Base-by-base conservation (phyloP, 1,139 yeast genomes). In the Zygosaccharomyces pseudobailii region DNA sequence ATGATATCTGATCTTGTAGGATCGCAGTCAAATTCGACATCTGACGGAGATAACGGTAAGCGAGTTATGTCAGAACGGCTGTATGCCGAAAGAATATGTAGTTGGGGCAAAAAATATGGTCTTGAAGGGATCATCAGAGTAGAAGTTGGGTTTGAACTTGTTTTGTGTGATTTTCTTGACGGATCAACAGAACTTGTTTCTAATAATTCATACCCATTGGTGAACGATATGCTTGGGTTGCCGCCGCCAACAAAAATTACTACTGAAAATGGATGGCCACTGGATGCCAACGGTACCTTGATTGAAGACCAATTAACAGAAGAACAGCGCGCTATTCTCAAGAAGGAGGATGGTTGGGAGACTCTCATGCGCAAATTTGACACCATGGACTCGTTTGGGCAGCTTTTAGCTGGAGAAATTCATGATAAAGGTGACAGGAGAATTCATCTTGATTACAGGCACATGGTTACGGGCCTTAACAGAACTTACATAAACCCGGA, bases 81-180 rank as follows among this genome's bases (percentile, higher is more conserved):
- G 17, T 71, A 74, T 8, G 79, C 82, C 0, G 64, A 66, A n/a
- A 59, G 54, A 22, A 76, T 78, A 20, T 79, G 84, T 58, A 53
- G 68, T 31, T 76, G 81, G 80, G 82, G 81, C 5, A 50, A 63
- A 44, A 57, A 68, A 6, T 75, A 74, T 47, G 80, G 77, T 47
- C 48, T 74, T 49, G 75, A 79, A 58, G 85, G 84, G 0, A 65
- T 71, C 23, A 65, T 80, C 6, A 66, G 84, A 52, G 65, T 79
- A 24, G 84, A 79, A 55, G 65, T 76, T 37, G 83, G 82, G 0
- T 80, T 71, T 57, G 84, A 80, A 58, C 70, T 79, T 20, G 68
- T 79, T 8, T 47, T 79, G 19, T 80, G 84, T 63, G 77, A 79
- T 55, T 78, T 80, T 58, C 49, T 63, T 41, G 56, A 57, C 27